A percentile compares a stretch with the other conserved stretches of the same genome.
These are phyloP conservation scores for Leishmania amazonensis DNA, from an alignment of 208 protist genomes.

Conservation along the genomic window DNA sequence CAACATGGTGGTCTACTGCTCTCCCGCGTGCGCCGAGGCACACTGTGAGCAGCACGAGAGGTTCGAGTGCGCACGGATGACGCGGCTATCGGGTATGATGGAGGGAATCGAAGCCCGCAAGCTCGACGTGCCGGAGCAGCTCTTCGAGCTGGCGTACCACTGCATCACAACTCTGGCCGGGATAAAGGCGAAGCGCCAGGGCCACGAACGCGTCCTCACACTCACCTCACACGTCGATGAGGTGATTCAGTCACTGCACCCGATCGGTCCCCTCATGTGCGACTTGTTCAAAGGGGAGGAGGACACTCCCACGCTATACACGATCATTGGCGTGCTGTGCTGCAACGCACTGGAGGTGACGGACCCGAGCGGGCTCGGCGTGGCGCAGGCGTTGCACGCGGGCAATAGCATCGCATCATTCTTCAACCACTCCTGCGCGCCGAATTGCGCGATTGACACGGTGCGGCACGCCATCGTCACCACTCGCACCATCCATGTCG, in stretches of 20 bases:
- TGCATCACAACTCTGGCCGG: slow-evolving; percentile 75
- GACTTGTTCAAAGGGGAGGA: slow-evolving; percentile 26
- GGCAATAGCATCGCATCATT: slow-evolving; percentile 50
- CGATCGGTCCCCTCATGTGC: slow-evolving; percentile 53
- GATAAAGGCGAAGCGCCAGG: slow-evolving; percentile 31
- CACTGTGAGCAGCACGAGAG: slow-evolving; percentile 58
- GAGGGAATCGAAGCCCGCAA: slow-evolving; percentile 30
- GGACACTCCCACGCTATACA: slow-evolving; percentile 27
- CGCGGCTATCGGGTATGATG: slow-evolving; percentile 60
- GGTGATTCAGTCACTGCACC: slow-evolving; percentile 58
- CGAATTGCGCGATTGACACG: slow-evolving; percentile 78
- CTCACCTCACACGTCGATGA: slow-evolving; percentile 65
- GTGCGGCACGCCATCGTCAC: slow-evolving; percentile 55
- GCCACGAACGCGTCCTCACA: slow-evolving; percentile 46
- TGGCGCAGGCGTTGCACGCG: slow-evolving; percentile 79
- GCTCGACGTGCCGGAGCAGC: slow-evolving; percentile 56
- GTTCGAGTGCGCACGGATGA: slow-evolving; percentile 66
- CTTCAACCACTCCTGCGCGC: slow-evolving; percentile 87
- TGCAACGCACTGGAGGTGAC: slow-evolving; percentile 83
- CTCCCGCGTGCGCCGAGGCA: slow-evolving; percentile 34
- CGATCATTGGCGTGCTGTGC: slow-evolving; percentile 67
- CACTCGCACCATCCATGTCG: slow-evolving; percentile 47
- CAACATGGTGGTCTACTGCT: slow-evolving; percentile 66
- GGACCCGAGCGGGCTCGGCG: slow-evolving; percentile 60
- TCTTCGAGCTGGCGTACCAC: slow-evolving; percentile 72